Evolutionary conservation across 345 rosid species (phyloP).

Genomic region (Citrus reticulata): DNA sequence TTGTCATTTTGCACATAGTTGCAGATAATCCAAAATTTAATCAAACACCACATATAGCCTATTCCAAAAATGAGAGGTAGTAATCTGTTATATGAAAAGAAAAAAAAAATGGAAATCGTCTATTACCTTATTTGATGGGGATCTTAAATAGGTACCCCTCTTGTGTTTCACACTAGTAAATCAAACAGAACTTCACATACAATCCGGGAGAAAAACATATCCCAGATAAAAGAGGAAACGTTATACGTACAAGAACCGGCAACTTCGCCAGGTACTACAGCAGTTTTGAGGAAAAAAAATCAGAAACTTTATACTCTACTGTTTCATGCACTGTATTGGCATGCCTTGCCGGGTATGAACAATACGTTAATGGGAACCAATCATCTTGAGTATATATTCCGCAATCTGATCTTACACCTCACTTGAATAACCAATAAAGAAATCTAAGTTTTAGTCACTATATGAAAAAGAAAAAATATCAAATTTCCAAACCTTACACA

Average conservation of each 20-base stretch:
- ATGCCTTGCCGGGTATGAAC: constrained; percentile 33
- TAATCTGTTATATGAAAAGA: constrained; percentile 4
- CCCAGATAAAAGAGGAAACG: constrained; percentile 27
- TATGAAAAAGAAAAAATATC: constrained; percentile 9
- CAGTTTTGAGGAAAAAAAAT: constrained; percentile 8
- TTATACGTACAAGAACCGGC: constrained; percentile 30
- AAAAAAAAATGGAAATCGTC: constrained; percentile 35
- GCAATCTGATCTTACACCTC: constrained; percentile 62
- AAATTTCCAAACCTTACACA: constrained; percentile 52
- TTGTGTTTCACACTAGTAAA: constrained; percentile 41
- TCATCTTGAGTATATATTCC: constrained; percentile 46
- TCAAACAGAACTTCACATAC: constrained; percentile 39
- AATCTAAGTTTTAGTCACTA: constrained; percentile 34
- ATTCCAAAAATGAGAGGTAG: not conserved
- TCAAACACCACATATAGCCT: not conserved
- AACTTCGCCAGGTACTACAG: constrained; percentile 30
- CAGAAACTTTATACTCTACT: constrained; percentile 17
- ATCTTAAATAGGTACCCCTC: constrained; percentile 27
- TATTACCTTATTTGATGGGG: constrained; percentile 41
- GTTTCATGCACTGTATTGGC: constrained; percentile 24
- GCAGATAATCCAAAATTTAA: constrained; percentile 3
- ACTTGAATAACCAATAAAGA: constrained; percentile 48
- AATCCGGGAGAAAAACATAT: constrained; percentile 35
- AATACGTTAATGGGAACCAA: constrained; percentile 34
- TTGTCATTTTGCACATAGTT: constrained; percentile 5